Percentiles rank a stretch among this genome's conserved stretches.
These are phyloP conservation scores for Oryza nivara DNA, from an alignment of 176 grass and related monocot species.

Conservation along the genomic window DNA sequence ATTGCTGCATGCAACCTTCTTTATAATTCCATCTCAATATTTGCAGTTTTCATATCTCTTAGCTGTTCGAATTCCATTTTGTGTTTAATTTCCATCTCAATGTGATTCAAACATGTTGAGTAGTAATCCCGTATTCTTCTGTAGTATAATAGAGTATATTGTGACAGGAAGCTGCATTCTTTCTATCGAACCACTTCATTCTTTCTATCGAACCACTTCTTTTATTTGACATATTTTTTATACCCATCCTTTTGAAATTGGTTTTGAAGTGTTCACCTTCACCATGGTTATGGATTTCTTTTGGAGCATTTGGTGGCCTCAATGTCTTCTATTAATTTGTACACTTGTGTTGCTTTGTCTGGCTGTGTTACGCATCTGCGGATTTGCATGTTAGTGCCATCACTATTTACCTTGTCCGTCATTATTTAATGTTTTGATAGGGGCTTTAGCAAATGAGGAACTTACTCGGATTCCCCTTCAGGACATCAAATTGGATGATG, in stretches of 20 bases:
- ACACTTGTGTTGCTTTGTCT: not conserved
- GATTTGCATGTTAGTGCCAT: not conserved
- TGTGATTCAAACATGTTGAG: not conserved
- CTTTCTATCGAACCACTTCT: not conserved
- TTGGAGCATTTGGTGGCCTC: not conserved
- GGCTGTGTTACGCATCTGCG: not conserved
- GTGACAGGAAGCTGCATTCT: not conserved
- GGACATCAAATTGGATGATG: slow-evolving; percentile 89
- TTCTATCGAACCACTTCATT: not conserved
- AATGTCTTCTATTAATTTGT: not conserved
- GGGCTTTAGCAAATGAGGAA: slow-evolving; percentile 61
- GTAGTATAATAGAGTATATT: not conserved
- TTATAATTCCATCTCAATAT: not conserved
- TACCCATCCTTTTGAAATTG: not conserved
- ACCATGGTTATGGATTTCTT: not conserved
- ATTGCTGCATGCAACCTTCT: not conserved
- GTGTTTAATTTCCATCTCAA: not conserved
- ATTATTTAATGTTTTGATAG: not conserved
- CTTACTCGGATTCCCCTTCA: slow-evolving; percentile 98
- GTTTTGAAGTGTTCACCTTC: not conserved
- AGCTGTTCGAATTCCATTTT: not conserved
- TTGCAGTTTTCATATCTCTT: not conserved
- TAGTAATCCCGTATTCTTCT: not conserved
- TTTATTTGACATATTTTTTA: not conserved
- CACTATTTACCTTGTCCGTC: not conserved